Percentiles rank a stretch among this genome's conserved stretches.
Conservation (phyloP, 495 filamentous ascomycete species). For the Lophium mytilinum region DNA sequence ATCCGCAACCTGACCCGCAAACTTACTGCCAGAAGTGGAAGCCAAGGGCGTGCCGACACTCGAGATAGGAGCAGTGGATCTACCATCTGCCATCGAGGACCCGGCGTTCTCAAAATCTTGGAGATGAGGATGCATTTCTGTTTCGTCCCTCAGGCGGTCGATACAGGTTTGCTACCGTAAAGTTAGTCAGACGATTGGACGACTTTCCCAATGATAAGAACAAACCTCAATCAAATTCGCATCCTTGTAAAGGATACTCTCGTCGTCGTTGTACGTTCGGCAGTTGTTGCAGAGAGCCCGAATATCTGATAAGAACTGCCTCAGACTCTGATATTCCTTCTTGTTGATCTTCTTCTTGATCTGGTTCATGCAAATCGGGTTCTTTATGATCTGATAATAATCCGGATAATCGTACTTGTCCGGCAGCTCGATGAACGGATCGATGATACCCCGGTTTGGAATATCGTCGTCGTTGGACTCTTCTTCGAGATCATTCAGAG, state of each 20-base stretch:
- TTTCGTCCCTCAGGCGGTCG: constrained; percentile 58
- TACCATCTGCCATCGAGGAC: constrained; percentile 47
- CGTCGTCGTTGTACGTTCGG: constrained; percentile 90
- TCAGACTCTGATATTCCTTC: constrained; percentile 75
- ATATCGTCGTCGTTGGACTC: constrained; percentile 50
- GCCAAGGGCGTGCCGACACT: constrained; percentile 64
- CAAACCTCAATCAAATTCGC: constrained; percentile 87
- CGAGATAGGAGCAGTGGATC: constrained; percentile 57
- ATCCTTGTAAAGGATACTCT: constrained; percentile 82
- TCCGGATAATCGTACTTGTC: constrained; percentile 81
- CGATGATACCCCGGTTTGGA: constrained; percentile 72
- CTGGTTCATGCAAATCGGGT: constrained; percentile 87
- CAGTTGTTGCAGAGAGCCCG: constrained; percentile 81
- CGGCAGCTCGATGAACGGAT: constrained; percentile 86
- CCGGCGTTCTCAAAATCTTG: constrained; percentile 57
- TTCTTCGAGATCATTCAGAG: constrained; percentile 69
- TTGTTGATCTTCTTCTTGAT: constrained; percentile 91
- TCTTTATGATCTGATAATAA: constrained; percentile 86
- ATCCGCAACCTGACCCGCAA: neutral
- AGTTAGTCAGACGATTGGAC: constrained; percentile 22
- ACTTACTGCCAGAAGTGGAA: constrained; percentile 20
- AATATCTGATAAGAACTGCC: constrained; percentile 74
- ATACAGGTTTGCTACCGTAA: constrained; percentile 41
- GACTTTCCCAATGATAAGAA: constrained; percentile 18
- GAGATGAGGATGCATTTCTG: constrained; percentile 64